Base-by-base conservation (phyloP, 768 basidiomycete species). In the Lentinus tigrinus region DNA sequence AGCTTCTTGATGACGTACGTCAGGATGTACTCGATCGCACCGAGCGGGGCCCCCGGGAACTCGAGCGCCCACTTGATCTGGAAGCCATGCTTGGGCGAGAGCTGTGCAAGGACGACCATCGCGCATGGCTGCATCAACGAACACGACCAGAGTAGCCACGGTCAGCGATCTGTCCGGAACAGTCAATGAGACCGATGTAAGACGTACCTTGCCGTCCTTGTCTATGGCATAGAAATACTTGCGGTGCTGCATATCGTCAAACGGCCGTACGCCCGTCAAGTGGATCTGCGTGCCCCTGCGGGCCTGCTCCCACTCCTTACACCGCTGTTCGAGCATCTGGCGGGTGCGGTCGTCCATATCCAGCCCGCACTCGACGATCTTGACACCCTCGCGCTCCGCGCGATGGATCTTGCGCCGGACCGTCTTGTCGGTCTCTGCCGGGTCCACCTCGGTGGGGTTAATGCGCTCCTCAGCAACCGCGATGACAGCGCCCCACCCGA, bases 401-500 rank as follows among this genome's bases (percentile, higher is more conserved):
- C 80, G 73, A 47, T 80, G 77, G 23, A 85, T 72, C 68, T 88
- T 88, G 71, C 84, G 81, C 70, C 82, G 81, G 63, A 87, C 68
- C 54, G 83, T 82, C 68, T 85, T 85, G 58, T 83, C 78, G 57
- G 75, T 72, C 57, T 73, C 65, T 23, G 74, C 77, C 0, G 84
- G 79, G 52, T 83, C 76, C 13, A 84, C 72, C 37, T 81, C 74
- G 50, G 73, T 69, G 2, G 78, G 73, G 58, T 78, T 74, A 23
- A 78, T 56, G n/a, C 77, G 71, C 56, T 87, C 85, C 65, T 88
- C 86, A 49, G 82, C 81, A 48, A 88, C 85, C 56, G 84, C 87
- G 50, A 79, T 77, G 42, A 89, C 75, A 4, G 80, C 78, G 53
- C 78, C 77, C 88, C 87, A 89, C 0, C 76, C 73, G 60, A 81